Conservation (phyloP, 164 flowering plant genomes). For the Taxillus chinensis region DNA sequence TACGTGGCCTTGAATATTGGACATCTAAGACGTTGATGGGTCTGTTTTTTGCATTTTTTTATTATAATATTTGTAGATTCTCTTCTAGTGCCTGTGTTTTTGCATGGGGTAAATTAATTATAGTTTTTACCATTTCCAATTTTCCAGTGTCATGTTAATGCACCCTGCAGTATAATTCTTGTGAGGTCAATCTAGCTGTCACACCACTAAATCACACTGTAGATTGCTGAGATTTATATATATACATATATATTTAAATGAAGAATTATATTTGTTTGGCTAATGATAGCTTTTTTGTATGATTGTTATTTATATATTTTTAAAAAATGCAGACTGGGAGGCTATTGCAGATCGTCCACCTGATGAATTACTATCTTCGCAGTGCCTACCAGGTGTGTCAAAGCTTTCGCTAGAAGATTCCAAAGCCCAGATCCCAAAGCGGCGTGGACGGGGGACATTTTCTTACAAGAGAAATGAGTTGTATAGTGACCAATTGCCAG, state of each 20-base stretch:
- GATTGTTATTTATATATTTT: not conserved
- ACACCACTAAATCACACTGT: too few species aligned
- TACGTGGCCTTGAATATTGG: too few species aligned
- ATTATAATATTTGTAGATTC: too few species aligned
- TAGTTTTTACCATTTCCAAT: too few species aligned
- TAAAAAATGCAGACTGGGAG: slow-evolving; percentile 72
- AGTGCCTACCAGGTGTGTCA: slow-evolving; percentile 29
- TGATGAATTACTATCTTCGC: slow-evolving; percentile 34
- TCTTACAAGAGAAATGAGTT: slow-evolving; percentile 48
- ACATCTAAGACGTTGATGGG: too few species aligned
- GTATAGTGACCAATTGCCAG: slow-evolving; percentile 51
- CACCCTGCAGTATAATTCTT: too few species aligned
- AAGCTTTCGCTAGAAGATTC: slow-evolving; percentile 41
- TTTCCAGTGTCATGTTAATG: too few species aligned
- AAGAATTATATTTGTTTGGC: not conserved
- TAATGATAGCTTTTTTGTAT: not conserved
- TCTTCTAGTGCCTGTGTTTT: too few species aligned
- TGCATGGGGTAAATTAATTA: too few species aligned
- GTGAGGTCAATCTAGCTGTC: too few species aligned
- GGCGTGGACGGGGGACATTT: slow-evolving; percentile 88
- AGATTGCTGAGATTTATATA: too few species aligned
- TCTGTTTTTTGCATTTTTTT: too few species aligned
- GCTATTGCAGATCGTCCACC: slow-evolving; percentile 65
- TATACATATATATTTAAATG: not conserved
- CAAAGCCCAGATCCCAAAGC: slow-evolving; percentile 31